Conservation (phyloP, 2,329 filamentous ascomycete genomes). For the Aspergillus fumigatus region DNA sequence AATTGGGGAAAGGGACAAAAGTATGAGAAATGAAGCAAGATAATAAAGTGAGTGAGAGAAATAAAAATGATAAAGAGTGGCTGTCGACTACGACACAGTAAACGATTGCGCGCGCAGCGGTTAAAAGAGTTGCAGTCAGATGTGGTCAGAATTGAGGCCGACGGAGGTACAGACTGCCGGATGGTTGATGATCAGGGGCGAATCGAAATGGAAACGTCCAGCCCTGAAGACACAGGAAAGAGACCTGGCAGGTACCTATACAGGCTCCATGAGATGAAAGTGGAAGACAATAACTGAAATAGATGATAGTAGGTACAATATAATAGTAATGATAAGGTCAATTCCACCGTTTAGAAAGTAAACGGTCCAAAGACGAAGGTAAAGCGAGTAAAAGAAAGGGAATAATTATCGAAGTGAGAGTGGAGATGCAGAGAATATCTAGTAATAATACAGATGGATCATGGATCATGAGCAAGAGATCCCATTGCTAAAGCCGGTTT, state of each 20-base stretch:
- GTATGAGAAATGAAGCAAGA: not conserved
- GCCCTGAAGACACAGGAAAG: not conserved
- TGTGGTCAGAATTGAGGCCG: slow-evolving; percentile 1
- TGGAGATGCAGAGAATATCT: slow-evolving; percentile 14
- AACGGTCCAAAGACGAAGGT: slow-evolving; percentile 8
- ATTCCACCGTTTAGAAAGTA: not conserved
- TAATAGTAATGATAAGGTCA: slow-evolving; percentile 1
- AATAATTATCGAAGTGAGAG: slow-evolving; percentile 18
- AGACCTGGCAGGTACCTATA: not conserved
- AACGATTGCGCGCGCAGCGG: not conserved
- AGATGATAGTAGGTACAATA: slow-evolving; percentile 5
- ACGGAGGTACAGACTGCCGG: slow-evolving; percentile 1
- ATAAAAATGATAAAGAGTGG: slow-evolving; percentile 1
- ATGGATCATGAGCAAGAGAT: not conserved
- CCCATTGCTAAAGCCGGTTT: not conserved
- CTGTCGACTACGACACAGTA: not conserved
- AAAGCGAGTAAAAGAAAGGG: slow-evolving; percentile 5
- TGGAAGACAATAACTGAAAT: not conserved
- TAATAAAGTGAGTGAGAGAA: not conserved
- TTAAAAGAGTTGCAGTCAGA: not conserved
- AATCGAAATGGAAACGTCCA: not conserved
- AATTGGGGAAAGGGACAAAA: not conserved
- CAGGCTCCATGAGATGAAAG: slow-evolving; percentile 1
- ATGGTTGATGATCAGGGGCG: slow-evolving; percentile 1
- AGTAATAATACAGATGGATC: not conserved